A percentile compares a stretch with the other conserved stretches of the same genome.
Evolutionary conservation across 2,329 filamentous ascomycete species (phyloP).

Genomic region (Aplosporella prunicola): DNA sequence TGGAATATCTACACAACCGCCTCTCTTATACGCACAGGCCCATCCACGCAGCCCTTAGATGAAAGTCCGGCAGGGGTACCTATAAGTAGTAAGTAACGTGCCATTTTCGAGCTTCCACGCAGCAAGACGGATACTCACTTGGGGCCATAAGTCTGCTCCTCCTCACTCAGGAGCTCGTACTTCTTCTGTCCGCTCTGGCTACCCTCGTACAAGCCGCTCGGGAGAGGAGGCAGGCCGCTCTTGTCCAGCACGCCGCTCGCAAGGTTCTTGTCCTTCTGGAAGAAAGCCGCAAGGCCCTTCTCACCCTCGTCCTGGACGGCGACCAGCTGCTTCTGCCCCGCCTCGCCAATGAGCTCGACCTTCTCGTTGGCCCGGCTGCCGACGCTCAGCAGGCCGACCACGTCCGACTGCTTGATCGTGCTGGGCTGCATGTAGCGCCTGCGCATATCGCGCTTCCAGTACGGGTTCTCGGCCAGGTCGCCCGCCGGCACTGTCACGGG

Average conservation of each 20-base stretch:
- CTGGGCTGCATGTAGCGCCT: conserved; percentile 73
- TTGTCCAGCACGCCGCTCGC: conserved; percentile 56
- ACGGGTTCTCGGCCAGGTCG: conserved; percentile 83
- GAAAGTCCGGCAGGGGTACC: conserved; percentile 40
- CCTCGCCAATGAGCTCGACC: conserved; percentile 67
- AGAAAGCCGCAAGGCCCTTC: conserved; percentile 59
- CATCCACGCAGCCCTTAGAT: no score
- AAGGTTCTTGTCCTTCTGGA: conserved; percentile 54
- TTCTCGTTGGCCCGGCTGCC: conserved; percentile 75
- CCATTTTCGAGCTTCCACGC: neutral
- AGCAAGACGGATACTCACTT: conserved; percentile 24
- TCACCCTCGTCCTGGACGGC: conserved; percentile 65
- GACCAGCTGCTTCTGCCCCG: conserved; percentile 64
- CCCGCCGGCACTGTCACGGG: conserved; percentile 75
- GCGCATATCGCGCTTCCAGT: conserved; percentile 90
- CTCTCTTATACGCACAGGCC: no score
- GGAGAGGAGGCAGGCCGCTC: conserved; percentile 77
- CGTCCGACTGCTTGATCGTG: conserved; percentile 72
- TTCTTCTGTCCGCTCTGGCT: conserved; percentile 53
- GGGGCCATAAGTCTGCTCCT: conserved; percentile 57
- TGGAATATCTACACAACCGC: no score
- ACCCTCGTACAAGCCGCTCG: conserved; percentile 55
- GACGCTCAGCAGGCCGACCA: conserved; percentile 73
- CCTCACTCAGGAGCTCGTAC: conserved; percentile 56
- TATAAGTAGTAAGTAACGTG: conserved; percentile 19